Base-by-base conservation (phyloP, 768 basidiomycete species). In the Suillus hirtellus region DNA sequence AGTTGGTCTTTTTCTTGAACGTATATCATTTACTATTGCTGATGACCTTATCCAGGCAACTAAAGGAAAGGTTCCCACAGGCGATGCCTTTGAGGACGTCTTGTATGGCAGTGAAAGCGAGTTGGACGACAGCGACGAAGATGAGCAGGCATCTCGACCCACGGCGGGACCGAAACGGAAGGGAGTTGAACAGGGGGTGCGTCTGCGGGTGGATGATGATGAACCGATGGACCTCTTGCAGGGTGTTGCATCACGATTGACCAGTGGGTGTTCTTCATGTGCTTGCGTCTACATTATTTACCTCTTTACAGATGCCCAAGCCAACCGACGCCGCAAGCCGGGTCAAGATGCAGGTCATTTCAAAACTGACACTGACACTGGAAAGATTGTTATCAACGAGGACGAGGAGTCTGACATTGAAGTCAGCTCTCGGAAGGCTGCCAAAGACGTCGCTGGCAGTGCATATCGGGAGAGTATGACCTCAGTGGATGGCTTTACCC, bases 81-180 rank as follows among this genome's bases (percentile, higher is more conserved):
- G 94, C 17, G 91, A 95, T 72, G 95, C 96, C 0, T 99, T 99
- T 67, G 96, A 99, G 73, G 96, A 99, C 71, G 93, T 98, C 0
- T 80, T 99, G 34, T 99, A 99, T 73, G 96, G 95, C 47, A 96
- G 94, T 71, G 97, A 99, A 71, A 95, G 93, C 67, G 96, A 98
- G 71, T 76, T 90, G 38, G 90, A 88, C 2, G 88, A 89, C 65
- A 86, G 84, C 65, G 89, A 89, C 47, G 85, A 86, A 50, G 87
- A 90, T 60, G 81, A 78, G 37, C 69, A 67, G 42, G 64, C 67
- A 19, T 63, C 35, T n/a, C 75, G 49, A 11, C 63, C 68, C 11
- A 67, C 70, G 9, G 81, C 77, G 60, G 63, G 70, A 9, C 69
- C 76, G 34, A 80, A 79, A 64, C 72, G 67, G 35, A 80, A 77